Evolutionary conservation across 2,329 filamentous ascomycete species (phyloP).

Genomic region (Colletotrichum musicola): DNA sequence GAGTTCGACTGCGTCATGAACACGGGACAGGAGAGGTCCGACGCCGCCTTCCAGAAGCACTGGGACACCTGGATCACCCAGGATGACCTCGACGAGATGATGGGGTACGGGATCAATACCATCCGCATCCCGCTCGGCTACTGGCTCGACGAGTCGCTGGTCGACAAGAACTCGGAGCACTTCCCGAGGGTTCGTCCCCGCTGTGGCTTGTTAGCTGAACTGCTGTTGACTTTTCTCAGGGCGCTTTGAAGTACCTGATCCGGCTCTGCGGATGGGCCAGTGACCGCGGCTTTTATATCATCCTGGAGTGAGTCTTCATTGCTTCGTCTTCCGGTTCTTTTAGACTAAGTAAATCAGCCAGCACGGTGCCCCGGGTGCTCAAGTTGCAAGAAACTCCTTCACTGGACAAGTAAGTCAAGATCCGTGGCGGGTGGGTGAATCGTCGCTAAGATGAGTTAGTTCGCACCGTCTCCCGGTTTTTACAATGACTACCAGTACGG

Average conservation of each 20-base stretch:
- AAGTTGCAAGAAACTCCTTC: slow-evolving; percentile 58
- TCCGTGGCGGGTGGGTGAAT: no score
- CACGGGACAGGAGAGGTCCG: slow-evolving; percentile 59
- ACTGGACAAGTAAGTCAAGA: slow-evolving; percentile 54
- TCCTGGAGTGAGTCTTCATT: slow-evolving; percentile 54
- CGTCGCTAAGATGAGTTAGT: slow-evolving; percentile 27
- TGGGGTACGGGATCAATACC: slow-evolving; percentile 64
- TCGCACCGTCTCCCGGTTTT: slow-evolving; percentile 58
- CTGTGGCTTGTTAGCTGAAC: rapidly evolving
- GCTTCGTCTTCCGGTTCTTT: neutral
- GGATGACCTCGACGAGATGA: slow-evolving; percentile 62
- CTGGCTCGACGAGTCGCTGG: slow-evolving; percentile 65
- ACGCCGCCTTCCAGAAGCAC: slow-evolving; percentile 62
- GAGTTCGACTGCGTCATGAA: slow-evolving; percentile 67
- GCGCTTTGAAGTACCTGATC: slow-evolving; percentile 60
- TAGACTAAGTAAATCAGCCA: slow-evolving; percentile 42
- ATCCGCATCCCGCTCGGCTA: slow-evolving; percentile 68
- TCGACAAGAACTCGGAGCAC: slow-evolving; percentile 60
- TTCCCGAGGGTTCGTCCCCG: slow-evolving; percentile 53
- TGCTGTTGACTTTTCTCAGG: slow-evolving; percentile 43
- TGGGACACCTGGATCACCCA: slow-evolving; percentile 64
- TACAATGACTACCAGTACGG: slow-evolving; percentile 69
- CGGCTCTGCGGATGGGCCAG: slow-evolving; percentile 61
- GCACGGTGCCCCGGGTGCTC: slow-evolving; percentile 64
- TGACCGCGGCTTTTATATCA: slow-evolving; percentile 64